These are phyloP conservation scores for Fragilariopsis cylindrus DNA, from an alignment of 108 stramenopile genomes.

Conservation along the genomic window DNA sequence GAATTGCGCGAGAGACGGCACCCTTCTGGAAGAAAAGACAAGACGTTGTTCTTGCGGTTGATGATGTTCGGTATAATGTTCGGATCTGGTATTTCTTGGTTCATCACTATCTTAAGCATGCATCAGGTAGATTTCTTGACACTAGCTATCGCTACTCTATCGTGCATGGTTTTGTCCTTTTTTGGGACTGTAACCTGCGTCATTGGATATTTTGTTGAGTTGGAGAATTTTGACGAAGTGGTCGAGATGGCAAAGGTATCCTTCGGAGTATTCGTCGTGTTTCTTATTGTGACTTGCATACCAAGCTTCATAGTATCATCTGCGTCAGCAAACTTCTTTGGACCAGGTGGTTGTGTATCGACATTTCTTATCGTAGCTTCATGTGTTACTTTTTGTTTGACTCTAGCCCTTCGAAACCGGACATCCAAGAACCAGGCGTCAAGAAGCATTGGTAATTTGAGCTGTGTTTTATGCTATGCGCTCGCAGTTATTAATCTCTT, in stretches of 20 bases:
- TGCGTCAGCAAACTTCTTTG: constrained; percentile 55
- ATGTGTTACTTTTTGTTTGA: constrained; percentile 45
- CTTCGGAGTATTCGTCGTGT: constrained; percentile 57
- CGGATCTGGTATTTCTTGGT: constrained; percentile 81
- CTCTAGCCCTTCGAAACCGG: constrained; percentile 50
- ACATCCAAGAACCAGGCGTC: constrained; percentile 51
- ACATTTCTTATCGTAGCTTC: constrained; percentile 66
- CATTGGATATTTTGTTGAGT: constrained; percentile 70
- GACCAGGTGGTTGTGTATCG: constrained; percentile 69
- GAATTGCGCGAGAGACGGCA: constrained; percentile 68
- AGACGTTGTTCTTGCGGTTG: constrained; percentile 60
- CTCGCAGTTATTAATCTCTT: constrained; percentile 55
- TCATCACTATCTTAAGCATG: constrained; percentile 76
- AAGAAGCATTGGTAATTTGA: constrained; percentile 60
- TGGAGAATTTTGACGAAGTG: constrained; percentile 67
- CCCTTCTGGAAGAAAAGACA: constrained; percentile 62
- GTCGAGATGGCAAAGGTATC: constrained; percentile 65
- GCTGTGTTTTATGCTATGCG: constrained; percentile 57
- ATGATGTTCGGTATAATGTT: constrained; percentile 83
- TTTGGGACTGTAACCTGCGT: constrained; percentile 75
- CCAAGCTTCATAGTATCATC: constrained; percentile 45
- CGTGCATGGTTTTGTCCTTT: constrained; percentile 70
- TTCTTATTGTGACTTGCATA: constrained; percentile 34
- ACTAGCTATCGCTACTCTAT: constrained; percentile 52
- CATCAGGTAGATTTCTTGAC: constrained; percentile 58